Evolutionary conservation across 768 basidiomycete genomes (phyloP), one percentile per base, ranked within the genome.

Genomic region (Kwoniella dendrophila): DNA sequence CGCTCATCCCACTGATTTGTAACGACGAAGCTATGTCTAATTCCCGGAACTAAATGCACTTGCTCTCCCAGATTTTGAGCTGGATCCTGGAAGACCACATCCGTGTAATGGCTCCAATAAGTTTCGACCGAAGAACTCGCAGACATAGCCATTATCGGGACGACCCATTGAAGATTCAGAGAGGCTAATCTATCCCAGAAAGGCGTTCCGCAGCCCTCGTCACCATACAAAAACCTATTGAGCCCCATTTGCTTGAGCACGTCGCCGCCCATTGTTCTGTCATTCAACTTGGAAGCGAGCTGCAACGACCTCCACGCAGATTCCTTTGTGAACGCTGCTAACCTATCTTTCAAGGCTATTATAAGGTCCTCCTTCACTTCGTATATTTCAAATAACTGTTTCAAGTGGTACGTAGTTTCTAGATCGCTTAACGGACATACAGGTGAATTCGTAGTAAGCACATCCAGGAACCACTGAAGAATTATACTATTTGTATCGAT

Each of bases 311-410:
- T 44, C 41, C 41, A 44, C 10, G 41, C n/a, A 14, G 11, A 44
- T 1, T 11, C n/a, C n/a, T 44, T 22, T n/a, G 24, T 44, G n/a
- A 44, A n/a, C 18, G 8, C 24, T 44, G 18, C n/a, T 22, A 44
- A 7, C n/a, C 41, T 44, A 44, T 10, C 41, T n/a, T 44, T 44
- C 7, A 44, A 44, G 8, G 24, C 41, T 1, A 2, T n/a, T 8
- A 44, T 44, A 20, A 44, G 8, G n/a, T 8, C 11, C 24, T 12
- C 1, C 24, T 16, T n/a, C 24, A 44, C 24, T 22, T 44, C 41
- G 41, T 44, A 44, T 20, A n/a, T 44, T n/a, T 44, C 41, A n/a
- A 16, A 44, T 44, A 44, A n/a, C n/a, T 44, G n/a, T 7, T n/a
- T 44, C 8, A 44, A 22, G 7, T 16, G 7, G 8, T n/a, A 12